Conservation (phyloP, 2,329 filamentous ascomycete genomes). For the Venturia nashicola region DNA sequence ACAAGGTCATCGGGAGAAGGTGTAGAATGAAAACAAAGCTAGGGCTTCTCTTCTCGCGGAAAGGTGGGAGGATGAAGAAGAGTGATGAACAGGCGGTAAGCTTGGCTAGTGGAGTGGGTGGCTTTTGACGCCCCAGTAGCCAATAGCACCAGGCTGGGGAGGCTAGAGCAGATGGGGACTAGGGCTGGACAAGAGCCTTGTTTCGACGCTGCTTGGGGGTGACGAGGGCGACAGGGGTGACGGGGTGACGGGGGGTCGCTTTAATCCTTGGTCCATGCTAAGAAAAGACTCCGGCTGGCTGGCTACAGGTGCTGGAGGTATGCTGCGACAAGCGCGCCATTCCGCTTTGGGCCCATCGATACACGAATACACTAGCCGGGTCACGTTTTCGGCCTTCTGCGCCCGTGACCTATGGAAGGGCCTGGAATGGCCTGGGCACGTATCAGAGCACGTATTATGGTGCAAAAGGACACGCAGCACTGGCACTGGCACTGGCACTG, state of each 20-base stretch:
- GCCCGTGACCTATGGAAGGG: no score
- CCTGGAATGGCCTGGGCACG: not conserved
- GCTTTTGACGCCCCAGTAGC: no score
- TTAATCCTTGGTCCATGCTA: no score
- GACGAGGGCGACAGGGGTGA: no score
- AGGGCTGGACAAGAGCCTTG: not conserved
- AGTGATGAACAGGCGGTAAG: not conserved
- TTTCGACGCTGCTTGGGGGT: not conserved
- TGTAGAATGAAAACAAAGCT: not conserved
- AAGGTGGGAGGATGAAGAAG: not conserved
- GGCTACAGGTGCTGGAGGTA: no score
- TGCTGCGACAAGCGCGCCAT: no score
- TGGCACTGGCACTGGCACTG: not conserved
- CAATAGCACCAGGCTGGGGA: not conserved
- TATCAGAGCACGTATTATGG: not conserved
- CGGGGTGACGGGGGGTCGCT: no score
- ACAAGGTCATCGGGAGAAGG: not conserved
- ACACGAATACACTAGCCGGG: not conserved
- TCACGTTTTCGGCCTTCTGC: not conserved
- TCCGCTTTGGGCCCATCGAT: not conserved
- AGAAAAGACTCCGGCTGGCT: not conserved
- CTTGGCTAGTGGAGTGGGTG: no score
- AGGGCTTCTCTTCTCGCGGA: not conserved
- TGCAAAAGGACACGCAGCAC: not conserved
- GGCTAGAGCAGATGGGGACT: not conserved